Base-by-base conservation (phyloP, 2,329 filamentous ascomycete species). In the Pleurostoma richardsiae region DNA sequence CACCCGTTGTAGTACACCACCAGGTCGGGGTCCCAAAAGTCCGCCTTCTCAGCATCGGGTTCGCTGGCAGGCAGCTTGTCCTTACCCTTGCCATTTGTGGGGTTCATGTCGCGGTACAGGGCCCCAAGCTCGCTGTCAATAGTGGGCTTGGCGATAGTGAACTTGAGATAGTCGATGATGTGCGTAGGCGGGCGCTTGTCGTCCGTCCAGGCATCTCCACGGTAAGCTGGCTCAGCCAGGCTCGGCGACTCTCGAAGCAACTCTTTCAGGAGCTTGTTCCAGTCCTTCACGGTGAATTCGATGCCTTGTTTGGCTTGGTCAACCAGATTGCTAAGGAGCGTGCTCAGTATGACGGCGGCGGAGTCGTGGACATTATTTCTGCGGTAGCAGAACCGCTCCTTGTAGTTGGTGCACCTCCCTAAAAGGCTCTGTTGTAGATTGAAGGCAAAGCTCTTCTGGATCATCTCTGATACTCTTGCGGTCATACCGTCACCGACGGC, bases 81-180 rank as follows among this genome's bases (percentile, higher is more conserved):
- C 33, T 36, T 8, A n/a, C 28, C 27, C 19, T 19, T 19, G 19
- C 19, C 19, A 19, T 19, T 19, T 29, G 11, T 48, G 29, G 49
- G 7, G 4, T 55, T 33, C 10, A 67, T 54, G 5, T 52, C 52
- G 0, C 56, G 31, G 4, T 62, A 42, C 8, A 80, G 63, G 0
- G 54, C 56, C 2, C 49, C 51, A 3, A 76, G 53, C 28, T 69
- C 69, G 1, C 47, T 40, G 0, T 67, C 58, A 7, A 80, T 67
- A 0, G 61, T 59, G 0, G 65, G 61, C 10, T 72, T 60, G 0
- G 80, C 74, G 2, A 82, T 66, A 0, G 61, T 51, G 19, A 82
- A 85, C 51, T 78, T 82, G 6, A 89, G 65, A 36, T 74, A 71
- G 56, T 90, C 85, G 4, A 86, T 70, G 4, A 88, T 77, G 47